phyloP scores from a whole-genome alignment of 2,329 filamentous ascomycete genomes.

The Pseudocercospora pini-densiflorae region DNA sequence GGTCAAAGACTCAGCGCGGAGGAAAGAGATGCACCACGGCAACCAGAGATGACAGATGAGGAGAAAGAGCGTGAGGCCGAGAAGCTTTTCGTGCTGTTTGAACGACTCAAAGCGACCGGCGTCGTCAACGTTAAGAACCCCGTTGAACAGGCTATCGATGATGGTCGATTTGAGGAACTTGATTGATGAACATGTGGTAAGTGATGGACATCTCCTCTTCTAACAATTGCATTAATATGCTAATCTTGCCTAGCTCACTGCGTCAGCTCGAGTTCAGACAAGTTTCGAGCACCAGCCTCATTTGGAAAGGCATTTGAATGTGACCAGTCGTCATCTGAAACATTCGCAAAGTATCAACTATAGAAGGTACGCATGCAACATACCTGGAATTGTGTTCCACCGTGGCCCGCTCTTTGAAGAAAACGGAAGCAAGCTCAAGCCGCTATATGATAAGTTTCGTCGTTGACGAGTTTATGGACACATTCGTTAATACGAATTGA shows the following conservation, averaged over 20 bases:
- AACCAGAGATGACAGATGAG: constrained; percentile 81
- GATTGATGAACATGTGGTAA: constrained; percentile 26
- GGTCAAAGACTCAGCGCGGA: constrained; percentile 66
- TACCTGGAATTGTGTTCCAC: neutral
- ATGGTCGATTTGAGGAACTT: constrained; percentile 73
- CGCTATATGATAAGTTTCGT: neutral
- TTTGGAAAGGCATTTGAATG: neutral
- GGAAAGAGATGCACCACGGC: constrained; percentile 58
- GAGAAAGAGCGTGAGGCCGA: constrained; percentile 95
- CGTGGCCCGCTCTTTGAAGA: neutral
- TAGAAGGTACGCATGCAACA: neutral
- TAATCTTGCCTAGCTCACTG: neutral
- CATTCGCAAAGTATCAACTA: neutral
- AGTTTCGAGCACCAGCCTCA: neutral
- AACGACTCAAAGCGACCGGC: constrained; percentile 75
- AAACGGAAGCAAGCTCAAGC: neutral
- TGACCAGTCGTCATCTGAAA: neutral
- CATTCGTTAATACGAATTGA: neutral
- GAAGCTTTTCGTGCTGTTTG: constrained; percentile 85
- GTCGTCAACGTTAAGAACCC: constrained; percentile 80
- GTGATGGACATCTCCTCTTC: neutral
- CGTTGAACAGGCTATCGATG: constrained; percentile 69
- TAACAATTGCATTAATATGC: neutral
- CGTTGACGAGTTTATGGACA: neutral
- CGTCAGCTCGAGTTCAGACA: neutral